Base-by-base conservation (phyloP, 768 basidiomycete genomes). In the Suillus subaureus region DNA sequence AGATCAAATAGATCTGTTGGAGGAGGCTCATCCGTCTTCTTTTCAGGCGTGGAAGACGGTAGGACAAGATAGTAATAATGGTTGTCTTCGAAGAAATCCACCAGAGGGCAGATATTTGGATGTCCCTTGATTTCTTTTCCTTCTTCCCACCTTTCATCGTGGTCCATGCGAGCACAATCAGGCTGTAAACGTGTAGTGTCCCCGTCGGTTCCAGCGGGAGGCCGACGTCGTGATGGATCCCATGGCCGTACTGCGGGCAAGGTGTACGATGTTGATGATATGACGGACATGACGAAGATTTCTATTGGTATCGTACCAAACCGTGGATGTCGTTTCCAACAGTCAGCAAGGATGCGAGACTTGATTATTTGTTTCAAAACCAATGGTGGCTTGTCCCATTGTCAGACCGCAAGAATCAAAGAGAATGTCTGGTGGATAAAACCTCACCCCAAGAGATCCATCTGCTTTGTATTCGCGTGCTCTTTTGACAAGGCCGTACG, bases 281-380 rank as follows among this genome's bases (percentile, higher is more conserved):
- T 90, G 56, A 92, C 88, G 65, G 92, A 93, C 93, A 95, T 92
- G 73, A 95, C 93, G 74, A 92, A 93, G 31, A 97, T 97, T 80
- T 99, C 97, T 80, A 99, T 97, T 18, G 97, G 97, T 72, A 99
- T 97, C 9, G 97, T 97, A 64, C 97, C 97, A 75, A 93, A 87
- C 67, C 90, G 87, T 51, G 93, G 92, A 75, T 99, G 97, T 73
- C 93, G 93, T 82, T 99, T 99, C 97, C 97, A 99, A 78, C 97
- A 99, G 80, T 99, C 97, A 37, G 97, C 97, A 61, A 99, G 85
- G 66, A 99, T 99, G 61, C 97, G 92, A 56, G 94, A 96, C 78
- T 99, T 99, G 82, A 99, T 96, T 73, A 99, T 90, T 78, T 97
- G 96, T 74, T 99, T 99, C 79, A 99, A 95, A 71, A 99, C 91